These are phyloP conservation scores for Talaromyces stipitatus DNA, from an alignment of 495 filamentous ascomycete species.

Conservation along the genomic window DNA sequence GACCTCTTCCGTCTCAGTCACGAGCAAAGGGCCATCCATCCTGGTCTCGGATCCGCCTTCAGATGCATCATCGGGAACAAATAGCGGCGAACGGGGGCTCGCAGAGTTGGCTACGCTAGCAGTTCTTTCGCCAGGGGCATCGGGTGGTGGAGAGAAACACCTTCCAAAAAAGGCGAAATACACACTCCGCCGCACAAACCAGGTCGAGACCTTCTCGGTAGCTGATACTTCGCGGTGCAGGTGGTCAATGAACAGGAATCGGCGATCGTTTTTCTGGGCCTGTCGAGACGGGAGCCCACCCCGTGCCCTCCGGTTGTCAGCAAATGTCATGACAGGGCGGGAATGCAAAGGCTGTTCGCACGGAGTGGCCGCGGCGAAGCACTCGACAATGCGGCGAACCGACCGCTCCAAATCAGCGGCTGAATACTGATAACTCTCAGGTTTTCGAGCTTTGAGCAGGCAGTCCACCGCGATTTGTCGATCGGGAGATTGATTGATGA, in stretches of 20 bases:
- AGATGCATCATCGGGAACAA: not conserved
- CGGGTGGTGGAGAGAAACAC: not conserved
- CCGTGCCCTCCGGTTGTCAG: conserved; percentile 13
- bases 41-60: not conserved
- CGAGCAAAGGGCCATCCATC: not conserved
- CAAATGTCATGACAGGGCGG: conserved; percentile 6
- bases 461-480: conserved; percentile 20
- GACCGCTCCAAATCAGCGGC: conserved; percentile 11
- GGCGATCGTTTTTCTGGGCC: conserved; percentile 13
- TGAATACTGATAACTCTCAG: conserved; percentile 19
- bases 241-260: conserved; percentile 20
- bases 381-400: conserved; percentile 14
- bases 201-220: conserved; percentile 17
- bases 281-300: conserved; percentile 10
- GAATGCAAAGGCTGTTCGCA: conserved; percentile 2
- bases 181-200: conserved; percentile 22
- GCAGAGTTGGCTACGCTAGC: not conserved
- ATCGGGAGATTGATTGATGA: conserved; percentile 19
- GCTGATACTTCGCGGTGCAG: conserved; percentile 14
- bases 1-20: not conserved
- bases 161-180: conserved; percentile 31
- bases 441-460: conserved; percentile 25
- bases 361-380: conserved; percentile 18
- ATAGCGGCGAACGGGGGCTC: not conserved
- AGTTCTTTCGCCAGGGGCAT: not conserved